phyloP scores from a whole-genome alignment of 1,284 basidiomycete genomes.

The Cerrena zonata region DNA sequence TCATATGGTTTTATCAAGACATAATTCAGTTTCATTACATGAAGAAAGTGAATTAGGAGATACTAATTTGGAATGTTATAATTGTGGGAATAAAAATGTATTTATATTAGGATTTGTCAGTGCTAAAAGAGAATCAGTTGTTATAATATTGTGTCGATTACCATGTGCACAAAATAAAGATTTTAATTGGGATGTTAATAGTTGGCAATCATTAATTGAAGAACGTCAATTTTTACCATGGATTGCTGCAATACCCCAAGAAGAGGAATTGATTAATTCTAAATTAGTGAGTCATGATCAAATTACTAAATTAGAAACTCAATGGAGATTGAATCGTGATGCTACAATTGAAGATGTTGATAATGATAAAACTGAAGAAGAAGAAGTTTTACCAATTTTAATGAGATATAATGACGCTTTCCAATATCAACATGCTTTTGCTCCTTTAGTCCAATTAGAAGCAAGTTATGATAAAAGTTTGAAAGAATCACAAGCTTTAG shows the following conservation, averaged over 20 bases:
- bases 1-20: conserved; percentile 96
- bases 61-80: conserved; percentile 96
- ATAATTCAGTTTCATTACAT: conserved; percentile 97
- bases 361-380: conserved; percentile 91
- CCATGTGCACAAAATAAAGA: conserved; percentile 64
- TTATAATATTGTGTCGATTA: conserved; percentile 93
- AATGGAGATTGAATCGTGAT: conserved; percentile 94
- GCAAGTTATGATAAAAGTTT: conserved; percentile 97
- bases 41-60: conserved; percentile 93
- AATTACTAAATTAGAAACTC: conserved; percentile 93
- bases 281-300: conserved; percentile 94
- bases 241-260: conserved; percentile 95
- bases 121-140: conserved; percentile 97
- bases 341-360: conserved; percentile 95
- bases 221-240: conserved; percentile 97
- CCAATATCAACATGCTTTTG: conserved; percentile 99
- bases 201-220: conserved; percentile 98
- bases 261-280: conserved; percentile 90
- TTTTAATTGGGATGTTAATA: conserved; percentile 94
- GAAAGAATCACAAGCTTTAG: conserved; percentile 98
- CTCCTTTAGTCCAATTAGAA: conserved; percentile 97
- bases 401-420: conserved; percentile 95
- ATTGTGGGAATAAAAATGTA: conserved; percentile 98
- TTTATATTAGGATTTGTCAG: conserved; percentile 99
- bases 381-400: conserved; percentile 89